phyloP scores from a whole-genome alignment of 768 basidiomycete genomes.

The Chalciporus pseudorubinellus region DNA sequence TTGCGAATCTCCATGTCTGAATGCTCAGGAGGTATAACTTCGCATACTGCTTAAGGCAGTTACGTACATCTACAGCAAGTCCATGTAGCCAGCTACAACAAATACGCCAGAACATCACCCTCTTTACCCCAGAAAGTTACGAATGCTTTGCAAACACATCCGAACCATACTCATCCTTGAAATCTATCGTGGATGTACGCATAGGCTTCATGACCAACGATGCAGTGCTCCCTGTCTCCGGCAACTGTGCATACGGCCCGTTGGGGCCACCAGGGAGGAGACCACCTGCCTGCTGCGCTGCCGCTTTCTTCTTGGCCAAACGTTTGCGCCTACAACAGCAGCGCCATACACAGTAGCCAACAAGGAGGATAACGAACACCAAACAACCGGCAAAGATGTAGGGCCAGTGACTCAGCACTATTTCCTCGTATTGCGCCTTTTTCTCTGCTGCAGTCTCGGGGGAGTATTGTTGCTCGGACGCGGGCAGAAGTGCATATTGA shows the following conservation, averaged over 20 bases:
- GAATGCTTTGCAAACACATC: conserved; percentile 17
- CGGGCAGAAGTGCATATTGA: conserved; percentile 59
- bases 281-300: conserved; percentile 17
- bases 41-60: conserved; percentile 6
- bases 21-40: background rate
- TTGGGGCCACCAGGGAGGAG: background rate
- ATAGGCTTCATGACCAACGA: conserved; percentile 32
- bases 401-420: conserved; percentile 69
- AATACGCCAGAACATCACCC: background rate
- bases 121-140: background rate
- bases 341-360: conserved; percentile 54
- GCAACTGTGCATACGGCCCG: conserved; percentile 24
- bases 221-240: conserved; percentile 28
- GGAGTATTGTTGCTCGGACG: conserved; percentile 55
- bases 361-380: conserved; percentile 42
- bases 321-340: conserved; percentile 53
- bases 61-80: conserved; percentile 14
- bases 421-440: conserved; percentile 62
- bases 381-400: conserved; percentile 66
- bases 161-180: conserved; percentile 13
- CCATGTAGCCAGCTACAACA: conserved; percentile 35
- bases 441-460: conserved; percentile 64
- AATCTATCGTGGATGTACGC: conserved; percentile 17
- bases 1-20: too few species aligned
- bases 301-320: conserved; percentile 22